phyloP scores from a whole-genome alignment of 2,329 filamentous ascomycete species.

The Aureobasidium sp. region DNA sequence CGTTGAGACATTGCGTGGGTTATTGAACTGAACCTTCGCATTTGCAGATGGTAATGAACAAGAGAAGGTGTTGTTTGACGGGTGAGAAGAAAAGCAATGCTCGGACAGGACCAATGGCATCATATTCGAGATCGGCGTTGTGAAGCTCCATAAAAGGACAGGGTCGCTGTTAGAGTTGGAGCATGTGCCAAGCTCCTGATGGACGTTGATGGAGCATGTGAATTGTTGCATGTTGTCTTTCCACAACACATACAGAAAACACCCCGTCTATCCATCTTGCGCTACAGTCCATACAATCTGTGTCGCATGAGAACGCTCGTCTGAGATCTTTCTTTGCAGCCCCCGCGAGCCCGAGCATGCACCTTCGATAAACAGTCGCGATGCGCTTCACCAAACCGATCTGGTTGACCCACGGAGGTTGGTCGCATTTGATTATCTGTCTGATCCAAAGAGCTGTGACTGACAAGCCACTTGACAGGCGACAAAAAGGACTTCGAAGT shows the following conservation, averaged over 20 bases:
- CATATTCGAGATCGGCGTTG: background rate
- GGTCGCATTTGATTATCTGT: slow-evolving; percentile 18
- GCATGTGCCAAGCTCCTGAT: background rate
- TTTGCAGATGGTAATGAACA: background rate
- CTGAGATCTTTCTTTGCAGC: background rate
- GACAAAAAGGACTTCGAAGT: slow-evolving; percentile 98
- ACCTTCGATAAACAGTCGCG: slow-evolving; percentile 6
- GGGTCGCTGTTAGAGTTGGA: background rate
- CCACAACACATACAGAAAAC: background rate
- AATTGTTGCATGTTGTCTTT: background rate
- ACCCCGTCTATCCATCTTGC: background rate
- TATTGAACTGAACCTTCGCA: slow-evolving; percentile 14
- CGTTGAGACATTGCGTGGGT: slow-evolving; percentile 24
- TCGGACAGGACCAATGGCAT: background rate
- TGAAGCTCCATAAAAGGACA: background rate
- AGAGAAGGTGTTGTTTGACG: background rate
- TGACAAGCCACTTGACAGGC: slow-evolving; percentile 41
- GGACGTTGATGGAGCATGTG: slow-evolving; percentile 8
- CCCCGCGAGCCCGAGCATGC: slow-evolving; percentile 5
- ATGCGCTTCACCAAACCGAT: slow-evolving; percentile 76
- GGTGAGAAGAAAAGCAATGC: background rate
- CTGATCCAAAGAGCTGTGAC: background rate
- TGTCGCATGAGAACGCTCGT: background rate
- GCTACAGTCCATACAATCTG: background rate
- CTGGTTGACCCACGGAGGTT: slow-evolving; percentile 91